A percentile compares a stretch with the other conserved stretches of the same genome.
These are phyloP conservation scores for Leptodontidium sp. DNA, from an alignment of 2,329 filamentous ascomycete genomes.

Conservation along the genomic window DNA sequence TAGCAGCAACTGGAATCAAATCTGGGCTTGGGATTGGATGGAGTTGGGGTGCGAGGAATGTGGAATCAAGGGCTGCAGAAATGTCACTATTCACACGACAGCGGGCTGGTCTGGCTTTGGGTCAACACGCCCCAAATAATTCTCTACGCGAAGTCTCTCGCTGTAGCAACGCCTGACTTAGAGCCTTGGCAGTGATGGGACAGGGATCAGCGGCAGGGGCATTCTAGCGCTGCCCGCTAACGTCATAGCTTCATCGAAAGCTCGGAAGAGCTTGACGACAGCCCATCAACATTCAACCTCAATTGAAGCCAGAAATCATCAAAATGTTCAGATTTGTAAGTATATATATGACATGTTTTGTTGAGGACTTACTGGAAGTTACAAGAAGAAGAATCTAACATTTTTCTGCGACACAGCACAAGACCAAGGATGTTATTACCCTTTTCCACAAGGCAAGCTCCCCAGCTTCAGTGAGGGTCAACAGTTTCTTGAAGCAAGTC, in stretches of 20 bases:
- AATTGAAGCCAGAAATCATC: conserved; percentile 24
- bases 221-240: conserved; percentile 17
- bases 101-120: background rate
- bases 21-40: conserved; percentile 19
- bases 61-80: conserved; percentile 6
- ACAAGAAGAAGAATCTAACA: conserved; percentile 15
- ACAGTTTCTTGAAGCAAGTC: conserved; percentile 81
- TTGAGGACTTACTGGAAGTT: background rate
- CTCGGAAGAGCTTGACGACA: conserved; percentile 30
- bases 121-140: conserved; percentile 14
- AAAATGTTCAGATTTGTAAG: conserved; percentile 50
- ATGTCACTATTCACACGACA: conserved; percentile 6
- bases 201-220: conserved; percentile 9
- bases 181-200: background rate
- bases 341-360: background rate
- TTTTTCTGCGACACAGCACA: conserved; percentile 61
- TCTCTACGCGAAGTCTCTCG: conserved; percentile 27
- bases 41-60: background rate
- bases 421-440: conserved; percentile 89
- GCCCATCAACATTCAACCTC: conserved; percentile 14
- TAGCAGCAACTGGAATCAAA: conserved; percentile 44
- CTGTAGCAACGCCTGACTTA: conserved; percentile 12
- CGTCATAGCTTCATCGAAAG: conserved; percentile 32
- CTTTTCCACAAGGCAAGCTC: conserved; percentile 89
- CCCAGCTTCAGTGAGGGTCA: conserved; percentile 75